A percentile compares a stretch with the other conserved stretches of the same genome.
Conservation (phyloP, 163 green algal species). For the Volvox carteri region DNA sequence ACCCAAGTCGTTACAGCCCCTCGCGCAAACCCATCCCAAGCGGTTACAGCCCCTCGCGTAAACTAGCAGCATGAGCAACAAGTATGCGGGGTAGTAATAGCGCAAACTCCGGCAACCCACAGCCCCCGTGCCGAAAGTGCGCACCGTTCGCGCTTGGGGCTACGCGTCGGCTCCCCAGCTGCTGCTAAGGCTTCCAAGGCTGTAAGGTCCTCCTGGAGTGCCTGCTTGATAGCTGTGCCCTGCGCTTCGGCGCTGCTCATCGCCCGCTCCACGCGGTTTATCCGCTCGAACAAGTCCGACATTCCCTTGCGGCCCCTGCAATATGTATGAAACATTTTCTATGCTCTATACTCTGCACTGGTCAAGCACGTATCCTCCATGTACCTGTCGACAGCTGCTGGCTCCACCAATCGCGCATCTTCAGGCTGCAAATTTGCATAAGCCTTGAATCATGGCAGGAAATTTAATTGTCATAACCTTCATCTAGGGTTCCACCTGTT, state of each 20-base stretch:
- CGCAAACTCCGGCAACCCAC: too few relatives aligned
- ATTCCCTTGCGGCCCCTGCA: conserved; percentile 48
- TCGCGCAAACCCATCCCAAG: too few relatives aligned
- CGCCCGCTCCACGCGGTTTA: conserved; percentile 53
- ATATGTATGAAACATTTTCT: neutral
- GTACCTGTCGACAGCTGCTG: conserved; percentile 42
- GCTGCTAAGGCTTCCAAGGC: neutral
- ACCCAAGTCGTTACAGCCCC: too few relatives aligned
- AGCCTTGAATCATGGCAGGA: too few relatives aligned
- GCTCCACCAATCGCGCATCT: conserved; percentile 14
- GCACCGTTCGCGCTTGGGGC: conserved; percentile 47
- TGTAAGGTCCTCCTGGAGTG: neutral
- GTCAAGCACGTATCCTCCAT: neutral
- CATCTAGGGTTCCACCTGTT: neutral
- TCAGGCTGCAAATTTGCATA: neutral
- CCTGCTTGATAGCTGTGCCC: conserved; percentile 30
- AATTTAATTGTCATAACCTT: neutral
- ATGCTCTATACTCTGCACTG: neutral
- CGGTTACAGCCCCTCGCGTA: too few relatives aligned
- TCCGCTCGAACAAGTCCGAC: conserved; percentile 54
- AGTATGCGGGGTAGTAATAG: too few relatives aligned
- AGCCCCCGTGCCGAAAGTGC: too few relatives aligned
- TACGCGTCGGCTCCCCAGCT: conserved; percentile 5
- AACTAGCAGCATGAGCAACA: too few relatives aligned
- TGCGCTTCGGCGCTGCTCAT: conserved; percentile 58